Evolutionary conservation across 441 rosid species (phyloP), one percentile per base, ranked within the genome.

Genomic region (Aleurites moluccanus): DNA sequence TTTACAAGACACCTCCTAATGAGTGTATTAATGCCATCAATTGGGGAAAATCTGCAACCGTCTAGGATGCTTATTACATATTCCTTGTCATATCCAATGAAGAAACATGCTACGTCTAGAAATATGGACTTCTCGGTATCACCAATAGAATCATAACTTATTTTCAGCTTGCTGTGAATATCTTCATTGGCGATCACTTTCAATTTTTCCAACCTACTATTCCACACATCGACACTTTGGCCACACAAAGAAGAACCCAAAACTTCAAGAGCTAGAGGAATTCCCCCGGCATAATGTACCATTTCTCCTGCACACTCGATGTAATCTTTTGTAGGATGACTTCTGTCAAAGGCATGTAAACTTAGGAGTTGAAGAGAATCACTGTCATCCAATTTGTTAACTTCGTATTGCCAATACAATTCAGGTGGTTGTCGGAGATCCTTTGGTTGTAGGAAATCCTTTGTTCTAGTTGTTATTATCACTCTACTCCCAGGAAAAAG

Each of bases 101-200:
- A 82, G 57, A 82, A 82, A 52, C 78, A 82, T 2, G 84, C 73
- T 57, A 82, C 79, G 49, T 82, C 81, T 16, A 79, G 72, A 49
- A 79, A 70, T 8, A 74, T 53, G 10, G 21, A 14, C 21, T 74
- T 74, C 10, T 45, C 71, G 9, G 30, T 4, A 35, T 35, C 67
- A 28, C 45, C 72, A 4, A 79, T 47, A 18, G 68, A 57, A 69
- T 79, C 72, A 33, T 40, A 70, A 47, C 78, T 69, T n/a, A 56
- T 74, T 70, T 47, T 28, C 3, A 74, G 66, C 30, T 20, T 49
- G 10, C 38, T 30, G 45, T 50, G 35, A 42, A 64, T 68, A 1
- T 47, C 74, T 15, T 30, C 45, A 44, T 33, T 23, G 45, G 50
- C 44, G 21, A 25, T 55, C 25, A 10, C 15, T 70, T 70, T 64